Percentiles rank a stretch among this genome's conserved stretches.
Evolutionary conservation across 768 basidiomycete genomes (phyloP).

Genomic region (Polyporus arcularius): DNA sequence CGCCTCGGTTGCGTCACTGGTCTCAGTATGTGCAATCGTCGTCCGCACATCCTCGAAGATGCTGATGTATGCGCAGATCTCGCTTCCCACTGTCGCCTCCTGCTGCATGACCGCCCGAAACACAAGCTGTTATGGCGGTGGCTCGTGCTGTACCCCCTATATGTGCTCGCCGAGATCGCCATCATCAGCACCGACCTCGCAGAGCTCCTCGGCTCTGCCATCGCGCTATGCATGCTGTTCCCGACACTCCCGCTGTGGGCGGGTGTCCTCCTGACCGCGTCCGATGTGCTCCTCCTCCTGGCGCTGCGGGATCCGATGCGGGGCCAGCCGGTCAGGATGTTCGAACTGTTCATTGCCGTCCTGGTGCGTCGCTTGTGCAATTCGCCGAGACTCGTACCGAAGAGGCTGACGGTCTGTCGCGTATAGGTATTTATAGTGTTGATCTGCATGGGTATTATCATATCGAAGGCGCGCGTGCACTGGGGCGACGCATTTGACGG

Average conservation of each 20-base stretch:
- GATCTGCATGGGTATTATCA: conserved; percentile 75
- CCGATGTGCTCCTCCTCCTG: conserved; percentile 59
- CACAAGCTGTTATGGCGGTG: conserved; percentile 40
- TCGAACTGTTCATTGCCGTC: conserved; percentile 63
- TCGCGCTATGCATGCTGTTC: conserved; percentile 55
- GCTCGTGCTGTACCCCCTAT: conserved; percentile 47
- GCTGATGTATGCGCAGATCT: conserved; percentile 35
- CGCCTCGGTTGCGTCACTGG: conserved; percentile 84
- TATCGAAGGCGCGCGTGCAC: conserved; percentile 65
- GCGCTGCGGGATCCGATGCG: conserved; percentile 70
- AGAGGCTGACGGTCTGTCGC: not conserved
- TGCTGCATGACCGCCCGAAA: conserved; percentile 45
- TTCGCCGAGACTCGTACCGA: conserved; percentile 5
- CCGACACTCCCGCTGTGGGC: conserved; percentile 50
- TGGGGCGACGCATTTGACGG: conserved; percentile 79
- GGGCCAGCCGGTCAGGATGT: conserved; percentile 64
- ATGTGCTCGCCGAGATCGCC: conserved; percentile 47
- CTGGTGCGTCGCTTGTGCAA: conserved; percentile 48
- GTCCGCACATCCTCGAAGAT: not conserved
- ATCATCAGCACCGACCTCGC: conserved; percentile 61
- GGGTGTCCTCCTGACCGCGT: conserved; percentile 48
- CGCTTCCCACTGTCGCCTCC: conserved; percentile 48
- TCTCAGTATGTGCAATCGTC: conserved; percentile 49
- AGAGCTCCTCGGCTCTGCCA: conserved; percentile 62
- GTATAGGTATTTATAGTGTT: conserved; percentile 51